phyloP scores from a whole-genome alignment of 805 yeast genomes.

The Metschnikowia sp. region DNA sequence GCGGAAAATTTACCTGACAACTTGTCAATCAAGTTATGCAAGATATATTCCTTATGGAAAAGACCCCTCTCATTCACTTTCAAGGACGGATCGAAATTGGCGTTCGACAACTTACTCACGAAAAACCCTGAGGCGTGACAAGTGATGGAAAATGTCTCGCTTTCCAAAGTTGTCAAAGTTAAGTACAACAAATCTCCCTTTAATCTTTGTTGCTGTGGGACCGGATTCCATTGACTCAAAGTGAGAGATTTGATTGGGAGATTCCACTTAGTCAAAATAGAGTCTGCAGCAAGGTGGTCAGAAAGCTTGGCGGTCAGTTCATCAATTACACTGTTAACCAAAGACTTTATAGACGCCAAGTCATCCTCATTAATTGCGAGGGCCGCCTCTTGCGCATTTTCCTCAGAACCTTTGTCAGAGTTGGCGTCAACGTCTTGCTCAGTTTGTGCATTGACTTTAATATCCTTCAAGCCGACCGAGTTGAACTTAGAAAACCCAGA shows the following conservation, averaged over 20 bases:
- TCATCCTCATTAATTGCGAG: slow-evolving; percentile 30
- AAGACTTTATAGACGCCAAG: slow-evolving; percentile 18
- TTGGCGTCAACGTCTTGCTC: slow-evolving; percentile 2
- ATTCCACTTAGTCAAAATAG: slow-evolving; percentile 25
- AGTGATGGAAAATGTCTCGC: slow-evolving; percentile 74
- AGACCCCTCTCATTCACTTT: slow-evolving; percentile 38
- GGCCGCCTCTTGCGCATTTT: slow-evolving; percentile 5
- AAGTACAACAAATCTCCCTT: slow-evolving; percentile 82
- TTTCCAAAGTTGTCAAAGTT: slow-evolving; percentile 73
- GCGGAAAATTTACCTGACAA: slow-evolving; percentile 61
- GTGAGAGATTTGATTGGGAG: slow-evolving; percentile 55
- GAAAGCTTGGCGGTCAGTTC: slow-evolving; percentile 2
- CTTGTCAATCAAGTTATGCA: slow-evolving; percentile 58
- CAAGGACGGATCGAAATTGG: slow-evolving; percentile 66
- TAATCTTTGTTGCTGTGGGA: slow-evolving; percentile 55
- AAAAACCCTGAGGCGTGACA: slow-evolving; percentile 77
- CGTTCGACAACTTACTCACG: slow-evolving; percentile 64
- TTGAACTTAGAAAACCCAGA: slow-evolving; percentile 52
- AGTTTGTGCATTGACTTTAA: slow-evolving; percentile 15
- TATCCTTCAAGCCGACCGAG: slow-evolving; percentile 36
- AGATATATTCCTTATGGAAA: slow-evolving; percentile 42
- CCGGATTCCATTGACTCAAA: slow-evolving; percentile 85
- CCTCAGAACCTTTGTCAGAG: slow-evolving; percentile 10
- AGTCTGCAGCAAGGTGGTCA: slow-evolving; percentile 25
- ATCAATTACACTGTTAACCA: slow-evolving; percentile 7